Conservation (phyloP, 1,139 yeast species). For the Nakaseomyces delphensis region DNA sequence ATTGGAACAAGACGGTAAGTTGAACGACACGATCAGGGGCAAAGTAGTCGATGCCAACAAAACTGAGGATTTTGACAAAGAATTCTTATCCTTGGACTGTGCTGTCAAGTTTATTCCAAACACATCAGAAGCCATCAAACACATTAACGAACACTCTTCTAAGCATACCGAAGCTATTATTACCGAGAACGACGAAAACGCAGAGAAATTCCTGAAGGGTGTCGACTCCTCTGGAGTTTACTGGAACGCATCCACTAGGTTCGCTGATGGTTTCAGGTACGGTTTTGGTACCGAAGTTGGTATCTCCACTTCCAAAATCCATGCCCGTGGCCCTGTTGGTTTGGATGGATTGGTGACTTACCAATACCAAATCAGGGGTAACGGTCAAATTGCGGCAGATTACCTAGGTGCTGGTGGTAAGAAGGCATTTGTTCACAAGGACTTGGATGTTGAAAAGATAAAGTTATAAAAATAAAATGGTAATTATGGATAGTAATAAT, state of each 20-base stretch:
- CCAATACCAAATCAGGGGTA: constrained; percentile 85
- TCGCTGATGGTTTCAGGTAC: constrained; percentile 96
- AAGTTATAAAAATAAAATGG: constrained; percentile 11
- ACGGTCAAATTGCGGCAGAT: constrained; percentile 87
- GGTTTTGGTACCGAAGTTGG: constrained; percentile 99
- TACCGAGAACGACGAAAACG: constrained; percentile 60
- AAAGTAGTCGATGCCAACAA: constrained; percentile 41
- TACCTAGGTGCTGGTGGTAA: constrained; percentile 90
- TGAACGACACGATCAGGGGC: constrained; percentile 22
- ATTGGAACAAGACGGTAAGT: constrained; percentile 21
- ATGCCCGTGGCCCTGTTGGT: constrained; percentile 98
- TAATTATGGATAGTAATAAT: background rate
- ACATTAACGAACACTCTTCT: constrained; percentile 85
- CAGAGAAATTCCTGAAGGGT: constrained; percentile 71
- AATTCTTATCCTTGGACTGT: constrained; percentile 73
- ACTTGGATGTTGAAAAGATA: constrained; percentile 35
- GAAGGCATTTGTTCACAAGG: constrained; percentile 68
- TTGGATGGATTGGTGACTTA: constrained; percentile 92
- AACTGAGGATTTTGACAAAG: constrained; percentile 64
- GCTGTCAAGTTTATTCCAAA: constrained; percentile 58
- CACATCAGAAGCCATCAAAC: constrained; percentile 63
- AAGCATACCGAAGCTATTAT: constrained; percentile 93
- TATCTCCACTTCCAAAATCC: constrained; percentile 90
- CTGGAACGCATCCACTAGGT: constrained; percentile 95
- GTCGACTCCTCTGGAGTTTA: constrained; percentile 96